phyloP scores from a whole-genome alignment of 306 rosid genomes.

The Vicia faba region DNA sequence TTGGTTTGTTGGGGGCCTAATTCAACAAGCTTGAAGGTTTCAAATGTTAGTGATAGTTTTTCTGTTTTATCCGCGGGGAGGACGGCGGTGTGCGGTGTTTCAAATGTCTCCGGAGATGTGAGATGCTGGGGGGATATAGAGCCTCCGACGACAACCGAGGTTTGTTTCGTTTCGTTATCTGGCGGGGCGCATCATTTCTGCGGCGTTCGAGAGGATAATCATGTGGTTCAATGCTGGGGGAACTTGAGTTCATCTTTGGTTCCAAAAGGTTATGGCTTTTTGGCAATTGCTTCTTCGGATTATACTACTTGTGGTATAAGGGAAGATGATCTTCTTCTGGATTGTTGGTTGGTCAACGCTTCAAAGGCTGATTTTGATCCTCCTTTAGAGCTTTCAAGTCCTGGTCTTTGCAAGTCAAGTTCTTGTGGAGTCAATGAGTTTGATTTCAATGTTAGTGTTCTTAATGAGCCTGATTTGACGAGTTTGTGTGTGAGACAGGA shows the following conservation, averaged over 20 bases:
- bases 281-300: constrained; percentile 86
- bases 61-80: constrained; percentile 60
- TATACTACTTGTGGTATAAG: constrained; percentile 77
- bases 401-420: constrained; percentile 68
- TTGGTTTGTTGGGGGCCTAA: constrained; percentile 84
- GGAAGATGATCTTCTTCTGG: constrained; percentile 80
- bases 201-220: constrained; percentile 75
- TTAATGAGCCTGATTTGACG: constrained; percentile 70
- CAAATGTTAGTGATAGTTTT: constrained; percentile 52
- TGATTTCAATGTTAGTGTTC: constrained; percentile 76
- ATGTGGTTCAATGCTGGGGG: constrained; percentile 88
- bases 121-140: constrained; percentile 72
- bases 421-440: constrained; percentile 56
- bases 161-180: constrained; percentile 51
- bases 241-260: constrained; percentile 60
- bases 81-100: constrained; percentile 68
- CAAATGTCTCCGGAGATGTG: constrained; percentile 50
- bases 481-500: constrained; percentile 71
- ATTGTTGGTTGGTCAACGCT: constrained; percentile 75
- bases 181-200: constrained; percentile 74
- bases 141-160: constrained; percentile 39
- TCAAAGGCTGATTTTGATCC: constrained; percentile 63
- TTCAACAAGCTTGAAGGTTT: constrained; percentile 49
- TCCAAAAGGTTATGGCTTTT: constrained; percentile 68
- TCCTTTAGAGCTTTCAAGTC: constrained; percentile 89